Conservation (phyloP, 2,329 filamentous ascomycete genomes). For the Stromatinia cepivora region DNA sequence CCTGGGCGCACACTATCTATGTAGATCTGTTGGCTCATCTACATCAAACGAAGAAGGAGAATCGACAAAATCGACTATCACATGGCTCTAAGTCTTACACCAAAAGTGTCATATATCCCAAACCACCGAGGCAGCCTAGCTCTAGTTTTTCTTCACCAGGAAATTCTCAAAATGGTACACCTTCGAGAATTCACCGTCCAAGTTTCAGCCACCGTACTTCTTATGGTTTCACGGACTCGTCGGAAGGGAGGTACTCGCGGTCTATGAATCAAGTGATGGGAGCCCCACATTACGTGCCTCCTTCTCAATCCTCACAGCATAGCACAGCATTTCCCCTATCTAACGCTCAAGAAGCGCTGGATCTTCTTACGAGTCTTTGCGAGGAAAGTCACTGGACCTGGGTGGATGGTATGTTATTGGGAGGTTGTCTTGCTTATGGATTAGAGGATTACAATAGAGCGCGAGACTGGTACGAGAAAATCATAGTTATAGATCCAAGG, state of each 20-base stretch:
- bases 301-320: slow-evolving; percentile 31
- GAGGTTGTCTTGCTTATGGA: slow-evolving; percentile 89
- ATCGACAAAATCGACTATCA: slow-evolving; percentile 40
- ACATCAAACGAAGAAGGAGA: slow-evolving; percentile 57
- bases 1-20: slow-evolving; percentile 72
- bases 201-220: slow-evolving; percentile 14
- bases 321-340: slow-evolving; percentile 28
- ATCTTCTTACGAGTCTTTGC: slow-evolving; percentile 72
- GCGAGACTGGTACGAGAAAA: slow-evolving; percentile 70
- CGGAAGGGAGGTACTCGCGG: slow-evolving; percentile 27
- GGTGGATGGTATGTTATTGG: slow-evolving; percentile 89
- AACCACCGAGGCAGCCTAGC: slow-evolving; percentile 42
- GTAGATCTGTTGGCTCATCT: slow-evolving; percentile 67
- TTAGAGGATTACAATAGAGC: slow-evolving; percentile 80
- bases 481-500: slow-evolving; percentile 57
- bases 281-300: slow-evolving; percentile 36
- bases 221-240: slow-evolving; percentile 13
- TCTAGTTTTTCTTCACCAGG: slow-evolving; percentile 31
- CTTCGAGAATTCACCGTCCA: slow-evolving; percentile 4
- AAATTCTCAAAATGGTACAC: background rate
- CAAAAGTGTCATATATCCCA: slow-evolving; percentile 57
- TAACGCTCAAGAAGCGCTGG: slow-evolving; percentile 64
- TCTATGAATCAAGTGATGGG: slow-evolving; percentile 30
- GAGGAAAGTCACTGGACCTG: slow-evolving; percentile 82
- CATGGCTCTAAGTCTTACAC: slow-evolving; percentile 43